Evolutionary conservation across 1,284 basidiomycete species (phyloP), one percentile per base, ranked within the genome.

Genomic region (Trichosporon sp.): DNA sequence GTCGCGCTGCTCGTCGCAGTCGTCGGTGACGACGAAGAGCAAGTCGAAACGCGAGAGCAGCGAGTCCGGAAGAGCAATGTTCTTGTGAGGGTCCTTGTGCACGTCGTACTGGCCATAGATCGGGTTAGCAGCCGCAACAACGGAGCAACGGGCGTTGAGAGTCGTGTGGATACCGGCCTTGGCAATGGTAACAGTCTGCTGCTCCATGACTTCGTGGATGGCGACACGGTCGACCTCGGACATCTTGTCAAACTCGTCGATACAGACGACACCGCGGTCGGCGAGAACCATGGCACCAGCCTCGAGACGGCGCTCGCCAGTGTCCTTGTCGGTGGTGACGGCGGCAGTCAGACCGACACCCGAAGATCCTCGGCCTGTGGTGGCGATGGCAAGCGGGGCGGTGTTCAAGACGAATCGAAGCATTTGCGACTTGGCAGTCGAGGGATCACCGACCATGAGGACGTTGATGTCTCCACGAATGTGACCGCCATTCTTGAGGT

Each of bases 211-310:
- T 90, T 99, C 97, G 85, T 99, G 97, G 77, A 99, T 99, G 37
- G 97, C 96, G n/a, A 98, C 96, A 77, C 97, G 90, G 85, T 99
- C 96, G 75, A 98, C 89, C 78, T 99, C 97, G 38, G 93, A 95
- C 96, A 99, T 99, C 84, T 99, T 99, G 88, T 99, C 96, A 80
- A 99, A 99, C 85, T 99, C 96, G 85, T 99, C 97, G 78, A 99
- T 99, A 85, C 96, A 99, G 64, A 99, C 96, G 12, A 99, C 95
- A 21, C 97, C 97, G 73, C 96, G 91, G 84, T 99, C 97, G n/a
- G 97, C 97, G 65, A 99, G 90, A 40, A 99, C 97, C 97, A 99
- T 99, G 12, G 97, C 97, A 71, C 97, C 97, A 7, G 96, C 97
- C 86, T 99, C 97, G 65, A 99, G 89, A 71, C 96, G 88, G 70